phyloP scores from a whole-genome alignment of 495 filamentous ascomycete genomes.

The Penicillium parvum region DNA sequence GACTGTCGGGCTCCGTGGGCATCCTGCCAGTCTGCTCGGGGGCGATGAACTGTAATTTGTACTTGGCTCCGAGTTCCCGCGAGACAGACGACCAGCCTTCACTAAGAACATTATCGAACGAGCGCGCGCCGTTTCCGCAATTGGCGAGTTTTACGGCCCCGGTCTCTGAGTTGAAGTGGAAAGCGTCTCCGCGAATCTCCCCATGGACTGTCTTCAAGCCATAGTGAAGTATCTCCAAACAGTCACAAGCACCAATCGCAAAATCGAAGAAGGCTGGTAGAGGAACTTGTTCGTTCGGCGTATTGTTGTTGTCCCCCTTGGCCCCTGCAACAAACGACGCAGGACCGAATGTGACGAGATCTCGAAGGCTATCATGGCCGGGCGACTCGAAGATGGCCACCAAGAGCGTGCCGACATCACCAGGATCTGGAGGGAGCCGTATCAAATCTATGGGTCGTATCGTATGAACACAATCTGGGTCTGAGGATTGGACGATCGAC shows the following conservation, averaged over 20 bases:
- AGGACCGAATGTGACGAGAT: constrained; percentile 70
- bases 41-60: constrained; percentile 82
- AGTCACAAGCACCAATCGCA: constrained; percentile 79
- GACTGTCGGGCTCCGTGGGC: constrained; percentile 80
- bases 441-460: constrained; percentile 69
- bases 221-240: constrained; percentile 81
- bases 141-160: constrained; percentile 72
- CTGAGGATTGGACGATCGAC: constrained; percentile 62
- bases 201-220: constrained; percentile 78
- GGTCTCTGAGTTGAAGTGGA: constrained; percentile 68
- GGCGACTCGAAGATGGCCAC: constrained; percentile 77
- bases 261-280: constrained; percentile 78
- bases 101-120: constrained; percentile 83
- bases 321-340: constrained; percentile 59
- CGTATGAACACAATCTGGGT: constrained; percentile 70
- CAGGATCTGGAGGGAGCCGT: constrained; percentile 57
- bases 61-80: constrained; percentile 72
- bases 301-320: constrained; percentile 44
- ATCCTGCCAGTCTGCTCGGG: constrained; percentile 89
- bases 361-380: constrained; percentile 65
- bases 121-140: constrained; percentile 75
- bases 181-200: constrained; percentile 82
- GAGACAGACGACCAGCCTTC: constrained; percentile 79
- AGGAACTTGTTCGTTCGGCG: constrained; percentile 56
- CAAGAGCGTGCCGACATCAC: constrained; percentile 60